phyloP scores from a whole-genome alignment of 78 protist genomes.

The Chrysochromulina tobinii region DNA sequence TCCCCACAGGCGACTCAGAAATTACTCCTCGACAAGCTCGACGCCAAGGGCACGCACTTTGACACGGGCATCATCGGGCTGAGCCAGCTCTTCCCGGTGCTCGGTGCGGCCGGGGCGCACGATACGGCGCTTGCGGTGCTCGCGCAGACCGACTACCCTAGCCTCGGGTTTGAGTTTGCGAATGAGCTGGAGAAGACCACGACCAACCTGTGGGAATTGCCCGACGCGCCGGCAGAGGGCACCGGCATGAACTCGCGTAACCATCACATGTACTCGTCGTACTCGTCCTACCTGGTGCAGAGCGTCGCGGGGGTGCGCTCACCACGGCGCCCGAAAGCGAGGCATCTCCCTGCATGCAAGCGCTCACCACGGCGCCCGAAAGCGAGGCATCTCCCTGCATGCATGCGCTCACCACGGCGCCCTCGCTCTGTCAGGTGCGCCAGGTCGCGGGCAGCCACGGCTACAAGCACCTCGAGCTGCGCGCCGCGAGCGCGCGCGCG shows the following conservation, averaged over 20 bases:
- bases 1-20: too few relatives aligned
- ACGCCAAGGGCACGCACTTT: neutral
- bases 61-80: constrained; percentile 36
- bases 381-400: too few relatives aligned
- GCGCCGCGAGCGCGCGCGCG: neutral
- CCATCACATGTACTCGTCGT: constrained; percentile 45
- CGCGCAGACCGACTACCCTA: constrained; percentile 25
- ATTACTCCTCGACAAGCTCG: neutral
- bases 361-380: too few relatives aligned
- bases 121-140: constrained; percentile 23
- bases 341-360: too few relatives aligned
- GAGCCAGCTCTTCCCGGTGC: constrained; percentile 28
- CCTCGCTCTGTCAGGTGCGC: too few relatives aligned
- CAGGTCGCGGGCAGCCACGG: neutral
- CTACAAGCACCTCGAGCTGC: neutral
- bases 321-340: too few relatives aligned
- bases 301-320: neutral
- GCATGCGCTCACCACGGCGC: too few relatives aligned
- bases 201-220: constrained; percentile 39
- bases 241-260: constrained; percentile 42
- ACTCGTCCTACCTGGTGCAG: neutral
- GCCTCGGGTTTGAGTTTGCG: constrained; percentile 30
- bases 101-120: neutral
- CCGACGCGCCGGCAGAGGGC: constrained; percentile 31
- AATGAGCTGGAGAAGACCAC: constrained; percentile 1